Evolutionary conservation across 2,329 filamentous ascomycete genomes (phyloP).

Genomic region (Xylariaceae sp.): DNA sequence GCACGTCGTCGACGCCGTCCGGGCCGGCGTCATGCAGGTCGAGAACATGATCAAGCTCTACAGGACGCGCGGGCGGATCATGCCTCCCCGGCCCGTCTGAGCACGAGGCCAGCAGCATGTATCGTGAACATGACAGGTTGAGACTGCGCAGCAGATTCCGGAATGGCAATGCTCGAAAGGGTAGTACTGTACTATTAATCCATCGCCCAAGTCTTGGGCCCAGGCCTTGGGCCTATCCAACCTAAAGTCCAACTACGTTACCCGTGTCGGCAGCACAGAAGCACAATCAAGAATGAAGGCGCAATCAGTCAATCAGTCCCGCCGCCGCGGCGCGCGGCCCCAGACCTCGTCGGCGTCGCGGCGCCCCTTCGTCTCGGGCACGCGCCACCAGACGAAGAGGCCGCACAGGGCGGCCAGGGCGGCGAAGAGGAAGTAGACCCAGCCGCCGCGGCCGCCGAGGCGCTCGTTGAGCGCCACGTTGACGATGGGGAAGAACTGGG

Average conservation of each 20-base stretch:
- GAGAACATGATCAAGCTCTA: conserved; percentile 44
- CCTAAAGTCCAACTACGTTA: too few species aligned
- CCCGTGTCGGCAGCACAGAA: too few species aligned
- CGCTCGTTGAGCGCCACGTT: conserved; percentile 62
- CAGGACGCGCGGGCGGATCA: conserved; percentile 26
- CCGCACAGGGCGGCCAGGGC: conserved; percentile 61
- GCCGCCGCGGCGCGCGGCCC: too few species aligned
- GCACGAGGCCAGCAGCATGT: too few species aligned
- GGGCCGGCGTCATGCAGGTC: conserved; percentile 57
- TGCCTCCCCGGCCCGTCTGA: too few species aligned
- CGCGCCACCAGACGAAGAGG: conserved; percentile 62
- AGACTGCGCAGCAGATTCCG: conserved; percentile 14
- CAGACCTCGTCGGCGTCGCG: conserved; percentile 83
- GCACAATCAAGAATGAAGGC: too few species aligned
- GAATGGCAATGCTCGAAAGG: too few species aligned
- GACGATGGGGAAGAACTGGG: conserved; percentile 88
- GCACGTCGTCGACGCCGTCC: conserved; percentile 72
- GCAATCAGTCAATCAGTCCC: too few species aligned
- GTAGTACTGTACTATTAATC: too few species aligned
- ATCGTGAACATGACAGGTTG: too few species aligned
- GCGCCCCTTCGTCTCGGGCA: conserved; percentile 87
- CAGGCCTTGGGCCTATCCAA: too few species aligned
- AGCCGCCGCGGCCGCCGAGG: conserved; percentile 64
- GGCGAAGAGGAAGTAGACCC: conserved; percentile 89
- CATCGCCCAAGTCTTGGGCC: too few species aligned